Base-by-base conservation (phyloP, 2,329 filamentous ascomycete genomes). In the Fusarium kyushuense region DNA sequence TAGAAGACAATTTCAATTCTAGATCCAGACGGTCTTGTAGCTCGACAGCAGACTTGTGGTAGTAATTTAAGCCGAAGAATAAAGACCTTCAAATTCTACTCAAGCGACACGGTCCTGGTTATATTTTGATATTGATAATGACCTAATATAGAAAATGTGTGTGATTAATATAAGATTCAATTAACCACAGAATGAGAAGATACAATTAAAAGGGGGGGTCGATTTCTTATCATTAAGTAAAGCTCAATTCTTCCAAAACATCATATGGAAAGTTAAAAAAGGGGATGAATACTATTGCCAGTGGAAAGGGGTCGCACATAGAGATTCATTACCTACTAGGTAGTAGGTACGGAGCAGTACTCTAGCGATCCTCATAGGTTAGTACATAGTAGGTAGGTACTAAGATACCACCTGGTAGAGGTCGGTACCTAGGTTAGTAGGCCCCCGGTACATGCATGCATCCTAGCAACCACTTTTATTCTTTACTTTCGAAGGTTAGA, bases 371-470 rank as follows among this genome's bases (percentile, higher is more conserved):
- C 19, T 23, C 10, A 14, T 13, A 21, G 16, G 9, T 30, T n/a
- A n/a, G n/a, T n/a, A n/a, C n/a, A n/a, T n/a, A n/a, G n/a, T n/a
- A n/a, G n/a, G n/a, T n/a, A n/a, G n/a, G n/a, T n/a, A n/a, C n/a
- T n/a, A n/a, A n/a, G n/a, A n/a, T n/a, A n/a, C n/a, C n/a, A n/a
- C n/a, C n/a, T n/a, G n/a, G n/a, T n/a, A n/a, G n/a, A n/a, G n/a
- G n/a, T n/a, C n/a, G n/a, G n/a, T n/a, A n/a, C n/a, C n/a, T n/a
- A n/a, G n/a, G n/a, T n/a, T n/a, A n/a, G n/a, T n/a, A n/a, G n/a
- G n/a, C n/a, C n/a, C n/a, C n/a, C n/a, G n/a, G n/a, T 75, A 74
- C 17, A 29, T 71, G 72, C 70, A 75, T 63, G 59, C 35, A 19
- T 46, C 63, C 63, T 62, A 41, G 67, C 69, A 72, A 71, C 72